Base-by-base conservation (phyloP, 2,329 filamentous ascomycete species). In the Monosporascus sp. region DNA sequence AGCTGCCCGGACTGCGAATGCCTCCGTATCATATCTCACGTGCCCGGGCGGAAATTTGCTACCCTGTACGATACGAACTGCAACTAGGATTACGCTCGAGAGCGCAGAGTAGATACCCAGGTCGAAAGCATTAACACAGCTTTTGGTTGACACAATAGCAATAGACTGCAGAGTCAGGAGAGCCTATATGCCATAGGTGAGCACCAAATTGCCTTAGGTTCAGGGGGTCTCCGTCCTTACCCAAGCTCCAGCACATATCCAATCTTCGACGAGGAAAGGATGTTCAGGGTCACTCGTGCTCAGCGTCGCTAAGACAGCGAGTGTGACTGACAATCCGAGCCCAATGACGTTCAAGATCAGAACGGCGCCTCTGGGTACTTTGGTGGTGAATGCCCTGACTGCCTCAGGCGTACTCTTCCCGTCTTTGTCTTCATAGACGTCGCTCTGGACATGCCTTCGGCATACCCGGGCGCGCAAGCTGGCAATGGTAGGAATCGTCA, bases 341-440 rank as follows among this genome's bases (percentile, higher is more conserved):
- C 85, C 86, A 38, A 74, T 55, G 14, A 75, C 52, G 0, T 83
- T 79, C n/a, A 81, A 75, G 3, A 82, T 37, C 5, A 82, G 64
- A 45, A 88, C 74, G 22, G 75, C 65, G 4, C 73, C 56, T 64
- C 86, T 87, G 51, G 84, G 78, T 53, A 76, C 62, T 53, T 73
- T 80, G 58, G 82, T 79, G 28, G 86, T 87, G 64, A 86, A 91
- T 40, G 75, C 76, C 22, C 77, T 76, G 50, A 84, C 66, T 1
- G 84, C 83, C 63, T 87, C 83, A 41, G 81, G 76, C 0, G 84
- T 87, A 35, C 85, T 86, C 58, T 79, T 76, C 48, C 88, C 88
- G 69, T 92, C 88, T 56, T 78, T 71, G 63, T 92, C 88, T 60
- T 84, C 74, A 63, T 91, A 91, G 14, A 77, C 72, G 11, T 77